Base-by-base conservation (phyloP, 2,329 filamentous ascomycete species). In the Aspergillus piperis region DNA sequence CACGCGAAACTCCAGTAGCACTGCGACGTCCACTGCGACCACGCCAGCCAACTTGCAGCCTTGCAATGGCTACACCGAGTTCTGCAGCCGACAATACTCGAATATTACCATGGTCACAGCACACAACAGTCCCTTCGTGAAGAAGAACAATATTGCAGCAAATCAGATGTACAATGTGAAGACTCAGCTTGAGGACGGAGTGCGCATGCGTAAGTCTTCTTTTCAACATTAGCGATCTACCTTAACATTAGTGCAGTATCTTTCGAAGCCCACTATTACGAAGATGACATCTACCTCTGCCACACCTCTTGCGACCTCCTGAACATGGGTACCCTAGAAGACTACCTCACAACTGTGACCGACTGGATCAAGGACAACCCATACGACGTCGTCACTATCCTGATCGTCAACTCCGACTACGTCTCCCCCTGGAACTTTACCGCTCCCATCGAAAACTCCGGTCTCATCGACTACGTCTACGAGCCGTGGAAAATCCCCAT, bases 351-450 rank as follows among this genome's bases (percentile, higher is more conserved):
- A 5, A 82, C 80, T 0, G 89, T 96, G 11, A 82, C 82, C 41
- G 73, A 80, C 49, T 97, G 93, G 93, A 86, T 97, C 2, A 82
- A 84, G 5, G 68, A 72, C 0, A 87, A 97, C 67, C 92, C 92
- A 0, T 94, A 91, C 77, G 93, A 97, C 65, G 90, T 97, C 1
- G 85, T 97, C 23, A 93, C 91, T 1, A 88, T 97, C 64, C 81
- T 97, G 21, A 87, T 97, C 54, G 92, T 88, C 58, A 97, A 97
- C 74, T 88, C 86, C 68, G 90, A 92, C 77, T 90, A 89, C 72
- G 87, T 88, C 15, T 78, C 80, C 5, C 81, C 89, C 1, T 76
- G 75, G 3, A 83, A 84, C 61, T 96, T 91, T 73, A 86, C 83
- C 5, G 82, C 82, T 0, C 87, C 86, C 36, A 88, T 97, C 66